Conservation (phyloP, 129 eudicot species). For the Centrapalus pauciflorus region DNA sequence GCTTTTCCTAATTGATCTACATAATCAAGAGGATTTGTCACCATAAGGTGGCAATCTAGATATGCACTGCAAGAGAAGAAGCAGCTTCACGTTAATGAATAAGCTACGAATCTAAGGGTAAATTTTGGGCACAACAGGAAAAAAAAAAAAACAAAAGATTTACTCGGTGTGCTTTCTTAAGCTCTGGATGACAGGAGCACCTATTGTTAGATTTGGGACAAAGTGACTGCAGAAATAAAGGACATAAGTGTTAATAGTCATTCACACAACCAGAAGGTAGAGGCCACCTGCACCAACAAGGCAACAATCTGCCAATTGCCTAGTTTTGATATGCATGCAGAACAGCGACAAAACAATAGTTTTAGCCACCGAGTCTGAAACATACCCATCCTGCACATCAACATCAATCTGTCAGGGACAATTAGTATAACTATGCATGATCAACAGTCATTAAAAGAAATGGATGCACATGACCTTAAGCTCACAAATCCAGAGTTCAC, state of each 20-base stretch:
- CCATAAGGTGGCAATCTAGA: conserved; percentile 95
- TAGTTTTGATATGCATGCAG: conserved; percentile 3
- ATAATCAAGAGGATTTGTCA: conserved; percentile 87
- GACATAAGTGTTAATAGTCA: conserved; percentile 1
- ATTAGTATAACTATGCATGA: not conserved
- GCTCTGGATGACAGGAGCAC: conserved; percentile 90
- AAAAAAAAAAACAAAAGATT: not conserved
- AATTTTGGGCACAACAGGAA: conserved; percentile 3
- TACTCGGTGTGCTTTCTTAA: conserved; percentile 88
- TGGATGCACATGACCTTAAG: not conserved
- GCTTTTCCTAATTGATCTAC: conserved; percentile 89
- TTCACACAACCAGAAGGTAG: not conserved
- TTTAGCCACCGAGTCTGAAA: conserved; percentile 27
- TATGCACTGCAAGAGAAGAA: conserved; percentile 56
- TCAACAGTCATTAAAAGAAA: not conserved
- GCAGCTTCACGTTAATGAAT: not conserved
- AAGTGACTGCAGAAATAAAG: conserved; percentile 65
- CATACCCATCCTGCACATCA: conserved; percentile 97
- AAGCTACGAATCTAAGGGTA: not conserved
- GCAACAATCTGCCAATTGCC: not conserved
- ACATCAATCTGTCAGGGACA: conserved; percentile 12
- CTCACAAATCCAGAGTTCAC: not conserved
- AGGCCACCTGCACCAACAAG: not conserved
- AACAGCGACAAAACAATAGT: not conserved
- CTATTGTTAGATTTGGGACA: conserved; percentile 95